These are phyloP conservation scores for Colletotrichum neosansevieriae DNA, from an alignment of 2,329 filamentous ascomycete species.

Conservation along the genomic window DNA sequence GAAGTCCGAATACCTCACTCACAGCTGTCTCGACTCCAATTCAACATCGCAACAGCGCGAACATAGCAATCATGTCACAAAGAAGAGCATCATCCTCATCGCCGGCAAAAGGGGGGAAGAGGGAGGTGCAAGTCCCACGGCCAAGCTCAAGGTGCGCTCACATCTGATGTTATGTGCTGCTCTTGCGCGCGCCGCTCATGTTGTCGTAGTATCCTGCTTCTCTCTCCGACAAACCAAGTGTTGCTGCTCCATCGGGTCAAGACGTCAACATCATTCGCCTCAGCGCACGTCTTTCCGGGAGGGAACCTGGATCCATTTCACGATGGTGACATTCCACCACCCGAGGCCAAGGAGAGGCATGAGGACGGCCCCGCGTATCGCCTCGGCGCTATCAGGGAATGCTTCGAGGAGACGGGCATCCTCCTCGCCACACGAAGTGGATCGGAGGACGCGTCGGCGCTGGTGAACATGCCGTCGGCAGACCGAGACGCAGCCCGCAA, in stretches of 20 bases:
- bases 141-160: slow-evolving; percentile 72
- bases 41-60: background rate
- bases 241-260: slow-evolving; percentile 88
- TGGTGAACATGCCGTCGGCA: slow-evolving; percentile 71
- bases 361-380: slow-evolving; percentile 80
- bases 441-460: slow-evolving; percentile 56
- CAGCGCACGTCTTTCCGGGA: slow-evolving; percentile 95
- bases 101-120: slow-evolving; percentile 43
- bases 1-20: slow-evolving; percentile 19
- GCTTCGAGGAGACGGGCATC: slow-evolving; percentile 95
- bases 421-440: slow-evolving; percentile 70
- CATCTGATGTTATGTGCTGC: background rate
- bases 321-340: slow-evolving; percentile 70
- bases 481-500: slow-evolving; percentile 75
- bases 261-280: slow-evolving; percentile 86
- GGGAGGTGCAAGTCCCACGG: slow-evolving; percentile 58
- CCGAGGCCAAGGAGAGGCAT: slow-evolving; percentile 69
- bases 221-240: slow-evolving; percentile 89
- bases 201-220: slow-evolving; percentile 70
- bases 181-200: slow-evolving; percentile 28
- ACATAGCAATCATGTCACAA: slow-evolving; percentile 33
- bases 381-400: slow-evolving; percentile 88
- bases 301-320: slow-evolving; percentile 84
- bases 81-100: slow-evolving; percentile 27
- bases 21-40: background rate